Evolutionary conservation across 2,329 filamentous ascomycete species (phyloP), one percentile per base, ranked within the genome.

Genomic region (Chaetomiaceae sp.): DNA sequence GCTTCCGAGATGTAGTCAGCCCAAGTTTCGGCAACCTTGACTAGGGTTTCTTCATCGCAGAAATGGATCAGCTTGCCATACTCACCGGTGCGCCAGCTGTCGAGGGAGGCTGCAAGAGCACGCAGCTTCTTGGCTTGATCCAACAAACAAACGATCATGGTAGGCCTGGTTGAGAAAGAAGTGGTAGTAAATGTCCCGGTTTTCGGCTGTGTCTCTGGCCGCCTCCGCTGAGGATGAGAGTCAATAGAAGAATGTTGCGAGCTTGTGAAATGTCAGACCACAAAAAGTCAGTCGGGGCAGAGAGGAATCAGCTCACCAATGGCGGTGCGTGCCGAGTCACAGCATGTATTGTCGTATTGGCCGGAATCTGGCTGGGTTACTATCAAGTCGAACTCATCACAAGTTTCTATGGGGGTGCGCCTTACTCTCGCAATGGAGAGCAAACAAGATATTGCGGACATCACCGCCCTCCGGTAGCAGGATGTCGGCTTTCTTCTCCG

Each of bases 111-210:
- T 1, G 74, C 70, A 1, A 71, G 47, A 0, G 54, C 56, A 3
- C 70, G 46, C 0, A 84, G 66, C 59, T 74, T 75, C 16, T 67
- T 62, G 0, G 71, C 66, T 48, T 81, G 78, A 1, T 53, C 20
- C 2, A 64, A 47, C 3, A 82, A 64, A 47, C 3, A 82, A 63
- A 4, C 71, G 33, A 1, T 60, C 34, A 0, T 71, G 60, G 2
- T 72, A 66, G 4, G 63, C 48, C 1, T 66, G 55, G 40, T 73
- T 68, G 4, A 84, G 52, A 29, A 69, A 72, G 3, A 78, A 58
- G 58, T 82, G 73, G 61, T 81, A 81, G 64, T 80, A 84, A 30
- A 78, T 65, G 53, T 77, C 71, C 78, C 79, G 83, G 9, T 76
- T 64, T 3, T 58, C 45, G 3, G n/a, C 69, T 62, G 6, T 63